A percentile compares a stretch with the other conserved stretches of the same genome.
phyloP scores from a whole-genome alignment of 805 yeast species.

The Candida corydali region DNA sequence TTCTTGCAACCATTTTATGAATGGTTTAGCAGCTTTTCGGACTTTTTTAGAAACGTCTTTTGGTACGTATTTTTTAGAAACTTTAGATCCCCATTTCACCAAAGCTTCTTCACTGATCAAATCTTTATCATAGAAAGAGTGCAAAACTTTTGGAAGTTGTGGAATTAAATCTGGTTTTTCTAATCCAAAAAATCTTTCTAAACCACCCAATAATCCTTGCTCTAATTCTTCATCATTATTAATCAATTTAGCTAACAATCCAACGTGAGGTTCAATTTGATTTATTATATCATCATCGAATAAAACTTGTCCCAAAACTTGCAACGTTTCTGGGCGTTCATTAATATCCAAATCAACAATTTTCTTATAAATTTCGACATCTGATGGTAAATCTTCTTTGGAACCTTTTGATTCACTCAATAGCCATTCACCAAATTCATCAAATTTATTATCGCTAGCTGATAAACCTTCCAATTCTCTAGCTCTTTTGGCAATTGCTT shows the following conservation, averaged over 20 bases:
- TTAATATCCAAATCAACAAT: conserved; percentile 74
- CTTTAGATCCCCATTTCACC: conserved; percentile 82
- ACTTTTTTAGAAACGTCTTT: conserved; percentile 91
- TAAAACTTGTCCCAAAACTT: conserved; percentile 87
- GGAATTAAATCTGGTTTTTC: conserved; percentile 68
- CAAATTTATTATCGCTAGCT: conserved; percentile 50
- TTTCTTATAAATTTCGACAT: conserved; percentile 89
- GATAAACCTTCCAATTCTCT: conserved; percentile 70
- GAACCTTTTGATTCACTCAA: conserved; percentile 47
- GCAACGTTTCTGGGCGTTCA: conserved; percentile 71
- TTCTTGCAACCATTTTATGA: conserved; percentile 89
- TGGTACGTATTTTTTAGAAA: conserved; percentile 88
- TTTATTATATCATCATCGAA: conserved; percentile 73
- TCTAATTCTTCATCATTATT: conserved; percentile 62
- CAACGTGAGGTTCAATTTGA: conserved; percentile 73
- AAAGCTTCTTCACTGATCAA: conserved; percentile 79
- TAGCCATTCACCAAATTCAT: conserved; percentile 89
- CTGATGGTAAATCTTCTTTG: conserved; percentile 64
- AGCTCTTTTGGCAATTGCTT: conserved; percentile 91
- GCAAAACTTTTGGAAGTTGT: conserved; percentile 74
- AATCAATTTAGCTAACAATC: conserved; percentile 76
- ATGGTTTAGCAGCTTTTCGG: conserved; percentile 94
- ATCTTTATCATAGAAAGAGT: conserved; percentile 79
- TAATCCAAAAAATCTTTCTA: conserved; percentile 87
- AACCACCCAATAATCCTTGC: conserved; percentile 89